Conservation (phyloP, 192 early-diverging fungal genomes). For the Geranomyces michiganensis region DNA sequence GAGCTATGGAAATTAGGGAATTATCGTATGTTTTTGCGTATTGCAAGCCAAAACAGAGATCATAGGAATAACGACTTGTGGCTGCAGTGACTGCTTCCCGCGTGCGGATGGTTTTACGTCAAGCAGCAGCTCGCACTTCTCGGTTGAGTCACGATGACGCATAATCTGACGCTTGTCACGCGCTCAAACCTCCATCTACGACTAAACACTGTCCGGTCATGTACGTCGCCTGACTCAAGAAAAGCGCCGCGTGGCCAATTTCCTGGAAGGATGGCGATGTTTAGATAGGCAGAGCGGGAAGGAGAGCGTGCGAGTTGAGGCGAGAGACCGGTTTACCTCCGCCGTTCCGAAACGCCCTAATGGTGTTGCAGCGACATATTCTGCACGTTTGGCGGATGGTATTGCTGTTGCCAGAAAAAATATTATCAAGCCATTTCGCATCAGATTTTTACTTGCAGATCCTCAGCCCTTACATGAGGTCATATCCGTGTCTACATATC, state of each 20-base stretch:
- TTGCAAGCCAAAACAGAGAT: too few relatives aligned
- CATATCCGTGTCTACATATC: conserved; percentile 86
- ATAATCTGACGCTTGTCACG: neutral
- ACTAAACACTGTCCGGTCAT: conserved; percentile 61
- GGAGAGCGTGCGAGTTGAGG: too few relatives aligned
- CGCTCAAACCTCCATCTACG: conserved; percentile 45
- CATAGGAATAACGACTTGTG: too few relatives aligned
- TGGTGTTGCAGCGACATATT: conserved; percentile 51
- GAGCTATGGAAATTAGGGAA: too few relatives aligned
- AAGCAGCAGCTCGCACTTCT: too few relatives aligned
- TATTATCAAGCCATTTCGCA: neutral
- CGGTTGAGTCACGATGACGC: too few relatives aligned
- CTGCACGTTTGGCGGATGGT: conserved; percentile 37
- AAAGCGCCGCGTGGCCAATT: conserved; percentile 62
- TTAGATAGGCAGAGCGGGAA: too few relatives aligned
- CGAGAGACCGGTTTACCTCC: conserved; percentile 31
- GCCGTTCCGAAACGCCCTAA: conserved; percentile 60
- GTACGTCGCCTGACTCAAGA: conserved; percentile 58
- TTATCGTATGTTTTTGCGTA: too few relatives aligned
- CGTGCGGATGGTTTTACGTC: too few relatives aligned
- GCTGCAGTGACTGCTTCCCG: too few relatives aligned
- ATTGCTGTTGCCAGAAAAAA: conserved; percentile 36
- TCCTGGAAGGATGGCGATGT: conserved; percentile 37
- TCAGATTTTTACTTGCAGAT: neutral
- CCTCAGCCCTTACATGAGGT: conserved; percentile 52